Base-by-base conservation (phyloP, 2,329 filamentous ascomycete genomes). In the Penicillium aurantiogriseum region DNA sequence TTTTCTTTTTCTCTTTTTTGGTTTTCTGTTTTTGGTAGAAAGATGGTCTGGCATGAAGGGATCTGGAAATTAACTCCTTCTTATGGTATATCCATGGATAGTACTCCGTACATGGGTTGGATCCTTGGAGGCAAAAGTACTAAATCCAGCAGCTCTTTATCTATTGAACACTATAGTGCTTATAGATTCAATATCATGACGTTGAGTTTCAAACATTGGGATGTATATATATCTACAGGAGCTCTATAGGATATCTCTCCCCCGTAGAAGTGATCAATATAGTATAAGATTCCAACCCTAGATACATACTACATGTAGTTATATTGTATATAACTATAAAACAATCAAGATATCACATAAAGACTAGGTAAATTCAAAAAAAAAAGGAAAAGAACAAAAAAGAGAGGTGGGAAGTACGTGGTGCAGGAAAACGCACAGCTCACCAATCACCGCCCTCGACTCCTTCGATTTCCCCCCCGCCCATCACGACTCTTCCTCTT, bases 401-500 rank as follows among this genome's bases (percentile, higher is more conserved):
- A 36, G 35, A 58, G 49, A 38, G 49, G 54, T 51, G 54, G 35
- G 46, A 56, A 51, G 57, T 53, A 51, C 40, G 29, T 53, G 29
- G 38, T 39, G 48, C 40, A 52, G 60, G 50, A 51, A 51, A 55
- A 63, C 54, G 54, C 56, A 51, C 50, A 53, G 57, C 51, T 43
- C 52, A 42, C 61, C 67, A 69, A 71, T 70, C 70, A 67, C 61
- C 61, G 56, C 50, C 56, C 56, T 58, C 43, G 23, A 56, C 50
- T 46, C 52, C 52, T 53, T 48, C 53, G 54, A 53, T 60, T 46
- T 29, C 51, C 45, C 55, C 48, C 51, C 49, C 40, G 42, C 38
- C 50, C 47, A 44, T 33, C 44, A 43, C 40, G 47, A 55, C 57
- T 53, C 56, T 31, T 57, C 50, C 53, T 33, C 47, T 55, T n/a